Evolutionary conservation across 371 early-diverging fungal genomes (phyloP).

Genomic region (Lichtheimia ornata): DNA sequence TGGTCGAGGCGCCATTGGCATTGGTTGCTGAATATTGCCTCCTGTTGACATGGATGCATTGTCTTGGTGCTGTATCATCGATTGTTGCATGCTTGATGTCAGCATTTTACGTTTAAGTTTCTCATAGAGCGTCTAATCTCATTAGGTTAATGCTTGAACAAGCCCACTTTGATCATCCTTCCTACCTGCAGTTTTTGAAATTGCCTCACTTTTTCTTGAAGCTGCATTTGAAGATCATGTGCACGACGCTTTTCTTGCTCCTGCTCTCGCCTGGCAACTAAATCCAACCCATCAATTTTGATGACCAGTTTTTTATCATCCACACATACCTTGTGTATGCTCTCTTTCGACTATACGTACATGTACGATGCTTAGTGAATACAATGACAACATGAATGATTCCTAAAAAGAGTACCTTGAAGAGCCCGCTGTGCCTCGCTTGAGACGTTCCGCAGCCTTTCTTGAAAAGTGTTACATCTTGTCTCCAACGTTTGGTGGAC

Average conservation of each 20-base stretch:
- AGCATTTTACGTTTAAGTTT: conserved; percentile 56
- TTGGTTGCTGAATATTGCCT: no score
- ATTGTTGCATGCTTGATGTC: conserved; percentile 27
- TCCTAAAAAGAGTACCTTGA: conserved; percentile 31
- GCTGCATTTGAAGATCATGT: conserved; percentile 53
- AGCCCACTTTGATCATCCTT: background rate
- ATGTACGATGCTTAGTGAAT: no score
- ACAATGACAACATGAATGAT: no score
- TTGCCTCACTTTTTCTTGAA: conserved; percentile 69
- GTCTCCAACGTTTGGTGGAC: conserved; percentile 54
- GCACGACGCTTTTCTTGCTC: conserved; percentile 57
- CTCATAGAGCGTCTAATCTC: conserved; percentile 54
- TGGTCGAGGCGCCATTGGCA: no score
- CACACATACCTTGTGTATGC: no score
- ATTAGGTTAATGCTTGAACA: conserved; percentile 1
- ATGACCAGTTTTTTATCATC: no score
- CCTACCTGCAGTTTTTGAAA: conserved; percentile 65
- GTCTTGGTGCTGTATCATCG: conserved; percentile 10
- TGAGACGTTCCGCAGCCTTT: conserved; percentile 45
- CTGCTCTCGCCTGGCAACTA: conserved; percentile 35
- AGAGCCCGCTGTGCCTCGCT: conserved; percentile 58
- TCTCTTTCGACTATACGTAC: no score
- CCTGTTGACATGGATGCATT: background rate
- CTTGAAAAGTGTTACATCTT: conserved; percentile 47
- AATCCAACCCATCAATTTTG: background rate